Conservation (phyloP, 345 rosid species). For the Microcos paniculata region DNA sequence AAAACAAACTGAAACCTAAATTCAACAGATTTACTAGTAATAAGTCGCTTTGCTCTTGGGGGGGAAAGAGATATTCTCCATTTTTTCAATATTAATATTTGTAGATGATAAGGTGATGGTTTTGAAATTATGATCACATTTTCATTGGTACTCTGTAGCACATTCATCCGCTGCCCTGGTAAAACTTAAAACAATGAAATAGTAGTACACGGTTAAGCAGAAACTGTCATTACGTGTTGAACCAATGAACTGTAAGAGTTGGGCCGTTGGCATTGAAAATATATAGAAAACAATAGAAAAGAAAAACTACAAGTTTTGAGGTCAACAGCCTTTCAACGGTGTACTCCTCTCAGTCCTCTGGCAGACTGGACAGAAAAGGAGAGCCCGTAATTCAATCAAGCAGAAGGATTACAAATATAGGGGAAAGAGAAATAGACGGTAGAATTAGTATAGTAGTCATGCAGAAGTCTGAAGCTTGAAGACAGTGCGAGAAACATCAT, state of each 20-base stretch:
- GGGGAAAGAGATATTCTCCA: too few relatives aligned
- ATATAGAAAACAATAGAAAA: too few relatives aligned
- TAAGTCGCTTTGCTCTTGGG: too few relatives aligned
- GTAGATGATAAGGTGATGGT: too few relatives aligned
- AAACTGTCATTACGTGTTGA: not conserved
- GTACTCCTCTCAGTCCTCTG: not conserved
- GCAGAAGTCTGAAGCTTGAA: not conserved
- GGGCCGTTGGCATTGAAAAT: not conserved
- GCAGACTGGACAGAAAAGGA: not conserved
- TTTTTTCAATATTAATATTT: not conserved
- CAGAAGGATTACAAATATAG: not conserved
- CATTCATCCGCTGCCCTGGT: not conserved
- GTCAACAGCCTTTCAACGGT: not conserved
- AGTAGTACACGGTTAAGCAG: not conserved
- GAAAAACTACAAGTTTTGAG: not conserved
- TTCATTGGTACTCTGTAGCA: not conserved
- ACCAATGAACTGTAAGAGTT: not conserved
- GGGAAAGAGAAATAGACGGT: not conserved
- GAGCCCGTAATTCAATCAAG: not conserved
- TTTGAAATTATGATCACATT: too few relatives aligned
- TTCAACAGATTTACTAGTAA: too few relatives aligned
- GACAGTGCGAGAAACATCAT: constrained; percentile 11
- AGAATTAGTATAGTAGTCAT: not conserved
- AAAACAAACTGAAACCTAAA: too few relatives aligned
- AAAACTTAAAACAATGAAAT: too few relatives aligned